Base-by-base conservation (phyloP, 1,284 basidiomycete genomes). In the Pisolithus thermaeus region DNA sequence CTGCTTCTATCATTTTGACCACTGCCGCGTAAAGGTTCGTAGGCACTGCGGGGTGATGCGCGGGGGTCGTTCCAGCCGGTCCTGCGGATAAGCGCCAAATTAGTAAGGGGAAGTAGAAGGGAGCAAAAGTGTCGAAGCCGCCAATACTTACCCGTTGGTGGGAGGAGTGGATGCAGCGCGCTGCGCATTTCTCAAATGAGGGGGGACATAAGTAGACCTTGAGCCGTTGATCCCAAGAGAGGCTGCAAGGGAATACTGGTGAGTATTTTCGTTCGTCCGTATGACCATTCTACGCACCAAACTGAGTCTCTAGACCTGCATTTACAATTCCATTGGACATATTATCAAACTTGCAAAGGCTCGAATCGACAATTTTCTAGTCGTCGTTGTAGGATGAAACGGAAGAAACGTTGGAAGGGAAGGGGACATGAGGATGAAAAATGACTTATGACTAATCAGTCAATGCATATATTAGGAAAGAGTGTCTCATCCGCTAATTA, bases 171-270 rank as follows among this genome's bases (percentile, higher is more conserved):
- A 79, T 70, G 81, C 81, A 80, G 83, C 86, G 78, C 83, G 83
- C 85, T 87, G 85, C 80, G 78, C 70, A 72, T 75, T 79, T 76
- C 89, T 84, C 79, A 92, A 70, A 75, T 96, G 92, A 68, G 93
- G 93, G 62, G 93, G 93, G 61, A 97, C 89, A 76, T 97, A 97
- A 60, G 92, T 84, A 66, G 89, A 83, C 78, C 86, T 87, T 64
- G 70, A 62, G 56, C 73, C 78, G 70, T 83, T 84, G 70, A 90
- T 77, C 67, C 81, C 80, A 67, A 90, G 83, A 76, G 84, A 79
- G 66, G 77, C 78, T 77, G 62, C 6, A 39, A 41, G 49, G 46
- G 47, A 37, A 54, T 49, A 52, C 55, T 73, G 73, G 59, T 48
- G 52, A 53, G 52, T 45, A 52, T 50, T 52, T 43, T 39, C 32